Evolutionary conservation across 2,329 filamentous ascomycete genomes (phyloP), one percentile per base, ranked within the genome.

Genomic region (Ambrosiella xylebori): DNA sequence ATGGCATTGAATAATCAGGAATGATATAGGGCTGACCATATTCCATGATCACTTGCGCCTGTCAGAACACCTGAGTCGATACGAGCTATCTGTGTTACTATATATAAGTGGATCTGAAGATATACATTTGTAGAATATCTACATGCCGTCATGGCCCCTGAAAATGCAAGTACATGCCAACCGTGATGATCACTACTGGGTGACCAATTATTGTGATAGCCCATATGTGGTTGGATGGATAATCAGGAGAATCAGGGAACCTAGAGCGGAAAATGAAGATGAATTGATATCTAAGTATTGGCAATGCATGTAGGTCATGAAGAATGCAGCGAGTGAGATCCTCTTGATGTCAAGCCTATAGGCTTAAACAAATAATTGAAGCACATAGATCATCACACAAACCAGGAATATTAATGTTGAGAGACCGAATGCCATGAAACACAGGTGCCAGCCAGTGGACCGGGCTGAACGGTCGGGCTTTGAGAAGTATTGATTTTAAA

Each of bases 91-190:
- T 6, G 47, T 41, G 5, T 35, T 36, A 47, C 27, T 27, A 27
- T 27, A 27, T 27, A 27, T 27, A 27, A 27, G 27, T 27, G 27
- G 27, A 27, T 27, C 27, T 27, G 27, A 27, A 47, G 13, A 47
- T 15, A 47, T 17, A n/a, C n/a, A 36, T n/a, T 2, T 51, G 9
- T n/a, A 36, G 17, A 27, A 9, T 19, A 36, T 52, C 50, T 58
- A 52, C 56, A 57, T 52, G n/a, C 47, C 50, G 19, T 44, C 27
- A 41, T 7, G 39, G 9, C 7, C 35, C 40, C 9, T 51, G 54
- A 56, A 59, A 53, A 56, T 59, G 53, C 36, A 53, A 44, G 45
- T 47, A 56, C 58, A 59, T 59, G 53, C 54, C 54, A 59, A 47
- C 38, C 12, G 53, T n/a, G 19, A 55, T 11, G n/a, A 17, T 8